A percentile compares a stretch with the other conserved stretches of the same genome.
Conservation (phyloP, 164 flowering plant species). For the Stephania japonica region DNA sequence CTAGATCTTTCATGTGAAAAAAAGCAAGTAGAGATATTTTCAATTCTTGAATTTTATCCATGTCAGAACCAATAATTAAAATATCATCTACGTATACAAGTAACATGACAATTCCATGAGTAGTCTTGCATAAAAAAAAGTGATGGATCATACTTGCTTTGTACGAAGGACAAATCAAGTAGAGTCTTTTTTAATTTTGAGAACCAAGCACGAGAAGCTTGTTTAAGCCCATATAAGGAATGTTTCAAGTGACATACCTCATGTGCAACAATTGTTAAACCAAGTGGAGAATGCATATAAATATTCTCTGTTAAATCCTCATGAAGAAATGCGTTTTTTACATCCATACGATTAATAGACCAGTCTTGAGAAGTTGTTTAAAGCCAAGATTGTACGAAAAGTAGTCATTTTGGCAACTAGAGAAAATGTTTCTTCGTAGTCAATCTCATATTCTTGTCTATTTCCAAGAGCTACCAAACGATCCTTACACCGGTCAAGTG, state of each 20-base stretch:
- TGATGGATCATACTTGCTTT: neutral
- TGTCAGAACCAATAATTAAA: too few species aligned
- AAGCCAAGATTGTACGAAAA: neutral
- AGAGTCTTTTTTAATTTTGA: neutral
- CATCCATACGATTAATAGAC: neutral
- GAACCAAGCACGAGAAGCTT: neutral
- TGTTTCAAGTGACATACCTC: neutral
- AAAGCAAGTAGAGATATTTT: too few species aligned
- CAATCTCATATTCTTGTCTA: neutral
- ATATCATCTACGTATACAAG: too few species aligned
- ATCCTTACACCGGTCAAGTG: neutral
- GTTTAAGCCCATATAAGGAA: neutral
- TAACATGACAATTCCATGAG: neutral
- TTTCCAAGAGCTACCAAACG: neutral
- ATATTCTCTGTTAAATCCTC: too few species aligned
- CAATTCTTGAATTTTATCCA: too few species aligned
- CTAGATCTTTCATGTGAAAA: too few species aligned
- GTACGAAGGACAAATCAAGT: neutral
- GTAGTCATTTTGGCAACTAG: constrained; percentile 1
- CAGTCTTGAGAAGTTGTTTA: neutral
- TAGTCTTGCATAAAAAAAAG: neutral
- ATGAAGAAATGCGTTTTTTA: neutral
- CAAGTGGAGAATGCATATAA: too few species aligned
- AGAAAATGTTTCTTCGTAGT: neutral
- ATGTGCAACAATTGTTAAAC: too few species aligned